phyloP scores from a whole-genome alignment of 192 early-diverging fungal species.

The Backusella morwellensis region DNA sequence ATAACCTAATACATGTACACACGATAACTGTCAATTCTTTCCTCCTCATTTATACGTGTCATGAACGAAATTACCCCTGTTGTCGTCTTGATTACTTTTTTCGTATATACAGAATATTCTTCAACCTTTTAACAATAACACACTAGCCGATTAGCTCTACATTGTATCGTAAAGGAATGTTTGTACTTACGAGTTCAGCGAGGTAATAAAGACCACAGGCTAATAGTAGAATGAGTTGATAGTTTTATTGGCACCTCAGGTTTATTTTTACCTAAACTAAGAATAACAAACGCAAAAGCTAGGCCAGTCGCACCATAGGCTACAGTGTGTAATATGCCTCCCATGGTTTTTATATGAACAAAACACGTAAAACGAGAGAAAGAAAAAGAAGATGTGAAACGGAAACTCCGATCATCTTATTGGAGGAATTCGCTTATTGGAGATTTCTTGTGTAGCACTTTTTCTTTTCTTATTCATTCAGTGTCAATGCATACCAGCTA shows the following conservation, averaged over 20 bases:
- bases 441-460: too few relatives aligned
- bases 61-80: constrained; percentile 42
- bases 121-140: constrained; percentile 39
- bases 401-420: too few relatives aligned
- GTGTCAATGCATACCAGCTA: too few relatives aligned
- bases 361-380: background rate
- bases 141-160: background rate
- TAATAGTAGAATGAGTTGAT: constrained; percentile 21
- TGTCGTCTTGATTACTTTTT: constrained; percentile 66
- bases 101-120: constrained; percentile 81
- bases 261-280: constrained; percentile 53
- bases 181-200: constrained; percentile 54
- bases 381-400: background rate
- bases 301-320: constrained; percentile 49
- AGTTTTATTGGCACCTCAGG: background rate
- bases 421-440: too few relatives aligned
- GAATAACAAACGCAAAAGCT: constrained; percentile 52
- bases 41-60: background rate
- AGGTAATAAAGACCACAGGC: constrained; percentile 87
- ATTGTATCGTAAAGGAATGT: constrained; percentile 18
- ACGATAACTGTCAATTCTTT: background rate
- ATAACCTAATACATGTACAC: constrained; percentile 41
- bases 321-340: constrained; percentile 41
- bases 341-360: background rate
- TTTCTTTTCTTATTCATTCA: too few relatives aligned